Base-by-base conservation (phyloP, 768 basidiomycete species). In the Kondoa subrosea region DNA sequence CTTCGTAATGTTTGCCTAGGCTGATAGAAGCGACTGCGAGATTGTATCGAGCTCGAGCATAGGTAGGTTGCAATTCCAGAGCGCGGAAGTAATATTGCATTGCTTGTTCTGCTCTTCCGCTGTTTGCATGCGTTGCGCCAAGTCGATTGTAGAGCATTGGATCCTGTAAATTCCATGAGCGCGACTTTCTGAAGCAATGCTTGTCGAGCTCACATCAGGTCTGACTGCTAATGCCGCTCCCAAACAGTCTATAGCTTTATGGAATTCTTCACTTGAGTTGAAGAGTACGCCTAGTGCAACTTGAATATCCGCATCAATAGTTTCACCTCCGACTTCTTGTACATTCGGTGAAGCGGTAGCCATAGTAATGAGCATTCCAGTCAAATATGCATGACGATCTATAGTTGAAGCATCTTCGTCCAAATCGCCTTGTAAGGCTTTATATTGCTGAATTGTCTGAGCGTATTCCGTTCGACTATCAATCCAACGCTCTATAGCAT, bases 201-300 rank as follows among this genome's bases (percentile, higher is more conserved):
- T 21, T 57, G 60, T 1, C 8, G n/a, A 34, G 73, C 79, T 66
- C 75, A 95, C 92, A 66, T 91, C 85, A 1, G 91, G 93, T 68
- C 90, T 81, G 64, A 91, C 85, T 2, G 85, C 85, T 69, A 97
- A 78, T 0, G 95, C 95, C 0, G 92, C 82, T 61, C 81, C 81
- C 79, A 99, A 96, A 79, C 95, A 99, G 76, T 99, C 95, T 69
- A 87, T 85, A 0, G 93, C 91, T 76, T 91, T 92, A 26, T 79
- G 81, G 73, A 89, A 97, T 58, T 96, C 92, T 81, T 95, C 93
- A 68, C 85, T 89, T 8, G 88, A 84, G 77, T 95, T 97, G 76
- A 99, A 82, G 74, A 97, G 75, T 50, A 97, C 87, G 2, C 91
- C 93, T 63, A 99, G 81, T 2, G 91, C 95, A 62, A 97, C 85